A percentile compares a stretch with the other conserved stretches of the same genome.
phyloP scores from a whole-genome alignment of 2,329 filamentous ascomycete species.

The Colletotrichum kahawae region DNA sequence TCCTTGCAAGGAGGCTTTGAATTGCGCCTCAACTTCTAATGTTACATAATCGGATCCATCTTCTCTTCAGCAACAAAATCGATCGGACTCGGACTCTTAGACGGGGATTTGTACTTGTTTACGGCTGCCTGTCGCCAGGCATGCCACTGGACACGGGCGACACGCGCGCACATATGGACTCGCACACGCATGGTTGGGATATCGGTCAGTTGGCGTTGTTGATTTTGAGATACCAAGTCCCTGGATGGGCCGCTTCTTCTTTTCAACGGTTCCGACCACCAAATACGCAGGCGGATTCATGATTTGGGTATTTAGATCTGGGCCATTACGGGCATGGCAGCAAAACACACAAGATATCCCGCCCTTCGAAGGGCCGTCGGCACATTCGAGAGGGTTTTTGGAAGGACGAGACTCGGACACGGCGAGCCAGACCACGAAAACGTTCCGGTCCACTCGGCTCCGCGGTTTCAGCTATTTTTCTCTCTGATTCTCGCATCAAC shows the following conservation, averaged over 20 bases:
- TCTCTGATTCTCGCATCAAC: conserved; percentile 4
- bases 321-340: conserved; percentile 12
- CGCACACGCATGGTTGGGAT: conserved; percentile 20
- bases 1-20: conserved; percentile 41
- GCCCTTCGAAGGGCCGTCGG: background rate
- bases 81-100: background rate
- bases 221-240: conserved; percentile 25
- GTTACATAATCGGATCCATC: conserved; percentile 9
- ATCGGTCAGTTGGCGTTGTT: conserved; percentile 23
- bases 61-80: conserved; percentile 8
- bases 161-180: conserved; percentile 3
- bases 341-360: conserved; percentile 20
- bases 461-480: background rate
- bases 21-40: conserved; percentile 53
- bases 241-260: conserved; percentile 18
- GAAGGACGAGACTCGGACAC: background rate
- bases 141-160: conserved; percentile 1
- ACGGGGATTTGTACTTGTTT: background rate
- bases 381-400: background rate
- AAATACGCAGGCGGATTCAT: conserved; percentile 5
- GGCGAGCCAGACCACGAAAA: background rate
- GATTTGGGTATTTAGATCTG: conserved; percentile 21
- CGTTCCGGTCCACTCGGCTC: background rate
- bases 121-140: background rate
- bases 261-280: conserved; percentile 18